A percentile compares a stretch with the other conserved stretches of the same genome.
These are phyloP conservation scores for Barnettozyma sp. DNA, from an alignment of 805 yeast genomes.

Conservation along the genomic window DNA sequence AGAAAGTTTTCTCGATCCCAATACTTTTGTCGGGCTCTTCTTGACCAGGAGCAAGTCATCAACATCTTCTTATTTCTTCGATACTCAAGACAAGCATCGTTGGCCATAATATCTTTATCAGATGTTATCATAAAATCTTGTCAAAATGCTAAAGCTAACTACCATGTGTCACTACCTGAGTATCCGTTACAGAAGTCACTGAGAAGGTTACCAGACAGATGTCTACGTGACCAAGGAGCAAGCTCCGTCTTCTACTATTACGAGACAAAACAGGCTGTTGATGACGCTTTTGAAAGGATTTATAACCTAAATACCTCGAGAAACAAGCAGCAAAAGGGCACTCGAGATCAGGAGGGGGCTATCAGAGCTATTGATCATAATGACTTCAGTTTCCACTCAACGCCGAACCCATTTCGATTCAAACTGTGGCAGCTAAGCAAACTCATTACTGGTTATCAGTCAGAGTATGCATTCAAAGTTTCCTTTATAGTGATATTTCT, in stretches of 20 bases:
- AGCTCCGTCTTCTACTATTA: conserved; percentile 36
- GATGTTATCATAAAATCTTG: conserved; percentile 17
- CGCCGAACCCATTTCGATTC: conserved; percentile 30
- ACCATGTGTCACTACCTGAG: conserved; percentile 24
- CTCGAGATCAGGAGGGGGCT: conserved; percentile 7
- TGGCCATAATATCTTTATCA: conserved; percentile 25
- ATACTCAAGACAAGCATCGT: conserved; percentile 36
- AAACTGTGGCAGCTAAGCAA: conserved; percentile 33
- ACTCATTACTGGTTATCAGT: conserved; percentile 30
- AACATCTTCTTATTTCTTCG: conserved; percentile 35
- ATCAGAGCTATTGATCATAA: conserved; percentile 35
- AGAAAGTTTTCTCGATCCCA: conserved; percentile 31
- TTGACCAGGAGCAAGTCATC: conserved; percentile 30
- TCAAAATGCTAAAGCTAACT: conserved; percentile 3
- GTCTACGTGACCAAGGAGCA: conserved; percentile 41
- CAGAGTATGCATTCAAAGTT: conserved; percentile 39
- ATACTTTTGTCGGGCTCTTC: conserved; percentile 30
- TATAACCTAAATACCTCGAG: conserved; percentile 40
- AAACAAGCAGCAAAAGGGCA: conserved; percentile 13
- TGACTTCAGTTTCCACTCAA: conserved; percentile 36
- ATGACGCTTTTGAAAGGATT: conserved; percentile 38
- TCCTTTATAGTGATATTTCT: conserved; percentile 32
- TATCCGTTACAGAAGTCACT: conserved; percentile 37
- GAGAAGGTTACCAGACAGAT: conserved; percentile 35
- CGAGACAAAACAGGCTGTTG: conserved; percentile 38